Evolutionary conservation across 805 yeast genomes (phyloP).

Genomic region (Candida silvicultrix): DNA sequence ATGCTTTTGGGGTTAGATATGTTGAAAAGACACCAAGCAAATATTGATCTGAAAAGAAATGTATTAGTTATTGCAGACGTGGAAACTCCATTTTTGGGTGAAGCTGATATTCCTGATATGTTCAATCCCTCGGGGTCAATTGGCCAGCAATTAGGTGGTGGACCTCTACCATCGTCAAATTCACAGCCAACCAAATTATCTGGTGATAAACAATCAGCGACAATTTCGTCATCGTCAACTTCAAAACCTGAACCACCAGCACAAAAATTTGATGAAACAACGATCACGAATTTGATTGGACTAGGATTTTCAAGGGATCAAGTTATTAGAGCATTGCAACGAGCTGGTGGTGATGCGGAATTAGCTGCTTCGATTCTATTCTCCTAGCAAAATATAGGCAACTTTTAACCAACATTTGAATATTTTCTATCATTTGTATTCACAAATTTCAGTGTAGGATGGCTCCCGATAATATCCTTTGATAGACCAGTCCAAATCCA

Average conservation of each 20-base stretch:
- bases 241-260: conserved; percentile 1
- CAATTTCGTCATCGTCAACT: background rate
- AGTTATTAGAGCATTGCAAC: conserved; percentile 57
- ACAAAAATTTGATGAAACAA: conserved; percentile 26
- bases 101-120: conserved; percentile 48
- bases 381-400: conserved; percentile 12
- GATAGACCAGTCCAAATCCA: conserved; percentile 29
- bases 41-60: conserved; percentile 65
- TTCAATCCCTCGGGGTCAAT: background rate
- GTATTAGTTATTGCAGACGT: conserved; percentile 65
- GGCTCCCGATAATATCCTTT: conserved; percentile 21
- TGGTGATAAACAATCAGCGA: no score
- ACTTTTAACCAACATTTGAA: background rate
- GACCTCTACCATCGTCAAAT: background rate
- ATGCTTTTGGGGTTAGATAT: conserved; percentile 84
- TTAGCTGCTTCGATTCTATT: conserved; percentile 80
- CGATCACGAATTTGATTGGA: conserved; percentile 42
- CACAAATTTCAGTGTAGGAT: conserved; percentile 18
- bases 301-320: conserved; percentile 69
- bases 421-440: background rate
- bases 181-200: conserved; percentile 4
- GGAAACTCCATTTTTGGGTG: conserved; percentile 67
- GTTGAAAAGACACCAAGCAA: conserved; percentile 83
- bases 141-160: conserved; percentile 24
- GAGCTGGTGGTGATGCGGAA: conserved; percentile 74